Percentiles rank a stretch among this genome's conserved stretches.
Conservation (phyloP, 805 yeast genomes). For the Candida krabiensis region DNA sequence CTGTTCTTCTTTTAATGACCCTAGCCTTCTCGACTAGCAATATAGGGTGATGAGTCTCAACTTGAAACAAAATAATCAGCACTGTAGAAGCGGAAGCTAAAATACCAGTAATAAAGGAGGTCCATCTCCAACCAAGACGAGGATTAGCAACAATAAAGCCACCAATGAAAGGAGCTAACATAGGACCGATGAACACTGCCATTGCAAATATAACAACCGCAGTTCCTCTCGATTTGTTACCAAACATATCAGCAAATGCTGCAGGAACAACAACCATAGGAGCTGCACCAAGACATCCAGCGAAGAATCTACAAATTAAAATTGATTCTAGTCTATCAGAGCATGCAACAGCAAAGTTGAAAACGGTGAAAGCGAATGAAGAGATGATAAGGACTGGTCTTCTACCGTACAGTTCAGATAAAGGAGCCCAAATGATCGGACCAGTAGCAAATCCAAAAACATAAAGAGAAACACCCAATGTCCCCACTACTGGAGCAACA, state of each 20-base stretch:
- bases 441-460: slow-evolving; percentile 95
- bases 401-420: slow-evolving; percentile 79
- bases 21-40: slow-evolving; percentile 64
- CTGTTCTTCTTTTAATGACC: slow-evolving; percentile 61
- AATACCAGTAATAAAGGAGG: slow-evolving; percentile 68
- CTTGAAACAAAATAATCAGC: slow-evolving; percentile 43
- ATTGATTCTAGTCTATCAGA: slow-evolving; percentile 77
- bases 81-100: slow-evolving; percentile 43
- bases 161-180: slow-evolving; percentile 78
- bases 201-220: slow-evolving; percentile 72
- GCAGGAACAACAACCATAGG: slow-evolving; percentile 88
- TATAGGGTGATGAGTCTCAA: slow-evolving; percentile 74
- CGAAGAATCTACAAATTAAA: slow-evolving; percentile 74
- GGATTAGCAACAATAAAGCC: slow-evolving; percentile 57
- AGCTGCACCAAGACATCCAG: slow-evolving; percentile 81
- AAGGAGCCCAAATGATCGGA: slow-evolving; percentile 87
- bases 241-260: slow-evolving; percentile 78
- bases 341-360: slow-evolving; percentile 75
- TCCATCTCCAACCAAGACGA: slow-evolving; percentile 83
- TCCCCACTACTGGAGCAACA: slow-evolving; percentile 67
- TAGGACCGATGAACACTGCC: slow-evolving; percentile 77
- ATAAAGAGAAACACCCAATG: slow-evolving; percentile 74
- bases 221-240: slow-evolving; percentile 64
- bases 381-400: slow-evolving; percentile 58
- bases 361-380: slow-evolving; percentile 53